These are phyloP conservation scores for Ploettnerulaceae sp. DNA, from an alignment of 2,329 filamentous ascomycete species.

Conservation along the genomic window DNA sequence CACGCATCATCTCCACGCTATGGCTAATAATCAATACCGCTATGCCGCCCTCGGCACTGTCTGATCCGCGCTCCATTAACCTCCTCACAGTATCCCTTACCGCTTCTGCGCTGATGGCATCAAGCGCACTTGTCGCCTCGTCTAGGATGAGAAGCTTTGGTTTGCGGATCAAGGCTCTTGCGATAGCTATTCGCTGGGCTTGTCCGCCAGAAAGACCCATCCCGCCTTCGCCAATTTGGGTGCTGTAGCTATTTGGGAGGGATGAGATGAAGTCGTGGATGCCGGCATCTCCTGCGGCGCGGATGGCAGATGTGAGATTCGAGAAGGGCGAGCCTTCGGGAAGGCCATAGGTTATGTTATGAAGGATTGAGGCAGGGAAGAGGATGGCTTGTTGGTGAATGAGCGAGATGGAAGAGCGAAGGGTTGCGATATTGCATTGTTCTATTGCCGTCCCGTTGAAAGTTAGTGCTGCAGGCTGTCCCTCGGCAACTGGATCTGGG, in stretches of 20 bases:
- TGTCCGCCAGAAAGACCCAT: conserved; percentile 74
- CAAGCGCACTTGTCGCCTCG: conserved; percentile 79
- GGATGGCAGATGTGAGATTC: conserved; percentile 41
- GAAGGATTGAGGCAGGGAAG: conserved; percentile 70
- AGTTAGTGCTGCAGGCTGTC: conserved; percentile 36
- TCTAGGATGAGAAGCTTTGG: conserved; percentile 76
- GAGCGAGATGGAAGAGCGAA: conserved; percentile 60
- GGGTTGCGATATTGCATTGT: conserved; percentile 52
- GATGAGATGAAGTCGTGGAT: conserved; percentile 73
- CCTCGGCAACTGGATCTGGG: conserved; percentile 17
- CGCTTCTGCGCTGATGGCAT: conserved; percentile 59
- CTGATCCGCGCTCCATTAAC: conserved; percentile 39
- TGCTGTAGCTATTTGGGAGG: conserved; percentile 67
- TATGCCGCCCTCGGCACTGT: conserved; percentile 39
- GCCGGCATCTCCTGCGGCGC: conserved; percentile 53
- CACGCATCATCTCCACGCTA: conserved; percentile 77
- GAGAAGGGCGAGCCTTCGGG: conserved; percentile 47
- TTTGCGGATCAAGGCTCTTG: conserved; percentile 66
- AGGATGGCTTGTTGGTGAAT: conserved; percentile 69
- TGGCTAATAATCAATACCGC: conserved; percentile 82
- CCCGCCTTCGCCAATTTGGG: conserved; percentile 71
- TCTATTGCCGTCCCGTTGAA: conserved; percentile 55
- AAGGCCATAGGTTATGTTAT: conserved; percentile 81
- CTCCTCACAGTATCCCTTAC: conserved; percentile 58
- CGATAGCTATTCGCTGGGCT: conserved; percentile 75